Base-by-base conservation (phyloP, 352 stramenopile species). In the Phytophthora multivora region DNA sequence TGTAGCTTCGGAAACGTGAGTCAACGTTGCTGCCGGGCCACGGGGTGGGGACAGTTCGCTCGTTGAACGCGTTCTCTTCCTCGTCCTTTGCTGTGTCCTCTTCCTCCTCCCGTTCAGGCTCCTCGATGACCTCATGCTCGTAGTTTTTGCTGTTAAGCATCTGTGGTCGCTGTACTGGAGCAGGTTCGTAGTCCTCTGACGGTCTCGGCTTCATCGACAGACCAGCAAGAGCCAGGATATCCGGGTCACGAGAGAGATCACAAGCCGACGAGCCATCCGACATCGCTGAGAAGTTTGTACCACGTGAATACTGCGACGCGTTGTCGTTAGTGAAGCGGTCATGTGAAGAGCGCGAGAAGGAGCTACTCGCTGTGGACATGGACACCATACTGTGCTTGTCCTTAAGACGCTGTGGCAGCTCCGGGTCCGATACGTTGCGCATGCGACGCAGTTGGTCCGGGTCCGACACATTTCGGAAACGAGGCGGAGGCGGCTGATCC, bases 301-400 rank as follows among this genome's bases (percentile, higher is more conserved):
- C 59, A 15, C 64, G 69, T 5, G 59, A 77, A 40, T 69, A 74
- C 38, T 74, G 64, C 5, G 64, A 77, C 13, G 41, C 65, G 13
- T 53, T 77, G 38, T 77, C 69, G 47, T 69, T 73, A 9, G 56
- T 61, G 10, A 52, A 67, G n/a, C 59, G 63, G 46, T 76, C 68
- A 19, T 76, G 38, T 5, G 69, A 77, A 2, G 69, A 69, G 26
- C 64, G 64, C 21, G 69, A 77, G 40, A 86, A 83, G 11, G 78
- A 79, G 43, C 78, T 89, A 54, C 78, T 88, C 0, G 66, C 64
- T 6, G 73, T 86, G n/a, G 80, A 89, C 66, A 87, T 79, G 12
- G 78, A 88, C 49, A 80, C 64, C 47, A 75, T 72, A 40, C 66
- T 75, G 53, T 77, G 57, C 36, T 80, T 71, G 45, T 77, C 59